Conservation (phyloP, 768 basidiomycete species). For the Agaricus sinodeliciosus region DNA sequence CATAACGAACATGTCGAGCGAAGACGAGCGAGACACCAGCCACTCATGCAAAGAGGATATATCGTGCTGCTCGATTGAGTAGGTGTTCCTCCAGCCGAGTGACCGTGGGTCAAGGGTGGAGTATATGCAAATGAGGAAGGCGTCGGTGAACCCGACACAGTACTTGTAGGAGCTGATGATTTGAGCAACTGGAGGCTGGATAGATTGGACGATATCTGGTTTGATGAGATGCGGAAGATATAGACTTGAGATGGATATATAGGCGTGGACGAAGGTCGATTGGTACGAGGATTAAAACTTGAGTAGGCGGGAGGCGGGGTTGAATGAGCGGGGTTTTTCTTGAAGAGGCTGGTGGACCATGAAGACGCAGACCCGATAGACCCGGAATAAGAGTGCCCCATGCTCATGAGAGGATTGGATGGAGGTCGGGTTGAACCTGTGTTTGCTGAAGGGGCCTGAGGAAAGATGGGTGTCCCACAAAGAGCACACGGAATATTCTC, state of each 20-base stretch:
- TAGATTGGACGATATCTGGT: slow-evolving; percentile 21
- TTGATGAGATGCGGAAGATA: slow-evolving; percentile 59
- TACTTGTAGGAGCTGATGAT: slow-evolving; percentile 21
- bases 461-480: slow-evolving; percentile 57
- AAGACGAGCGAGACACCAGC: slow-evolving; percentile 83
- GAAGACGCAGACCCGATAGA: slow-evolving; percentile 23
- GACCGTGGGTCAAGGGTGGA: not conserved
- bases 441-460: slow-evolving; percentile 22
- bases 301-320: slow-evolving; percentile 22
- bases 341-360: slow-evolving; percentile 57
- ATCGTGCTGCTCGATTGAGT: slow-evolving; percentile 32
- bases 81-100: not conserved
- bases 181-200: slow-evolving; percentile 28
- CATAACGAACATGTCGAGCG: slow-evolving; percentile 87
- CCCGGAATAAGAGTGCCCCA: slow-evolving; percentile 24
- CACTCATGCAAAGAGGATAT: slow-evolving; percentile 76
- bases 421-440: slow-evolving; percentile 22
- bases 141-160: slow-evolving; percentile 13
- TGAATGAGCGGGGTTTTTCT: slow-evolving; percentile 27
- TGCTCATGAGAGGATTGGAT: slow-evolving; percentile 24
- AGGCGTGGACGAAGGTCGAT: slow-evolving; percentile 22
- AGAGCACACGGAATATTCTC: slow-evolving; percentile 70
- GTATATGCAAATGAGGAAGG: slow-evolving; percentile 14
- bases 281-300: slow-evolving; percentile 21
- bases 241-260: slow-evolving; percentile 44